These are phyloP conservation scores for Fusarium compactum DNA, from an alignment of 2,329 filamentous ascomycete genomes.

Conservation along the genomic window DNA sequence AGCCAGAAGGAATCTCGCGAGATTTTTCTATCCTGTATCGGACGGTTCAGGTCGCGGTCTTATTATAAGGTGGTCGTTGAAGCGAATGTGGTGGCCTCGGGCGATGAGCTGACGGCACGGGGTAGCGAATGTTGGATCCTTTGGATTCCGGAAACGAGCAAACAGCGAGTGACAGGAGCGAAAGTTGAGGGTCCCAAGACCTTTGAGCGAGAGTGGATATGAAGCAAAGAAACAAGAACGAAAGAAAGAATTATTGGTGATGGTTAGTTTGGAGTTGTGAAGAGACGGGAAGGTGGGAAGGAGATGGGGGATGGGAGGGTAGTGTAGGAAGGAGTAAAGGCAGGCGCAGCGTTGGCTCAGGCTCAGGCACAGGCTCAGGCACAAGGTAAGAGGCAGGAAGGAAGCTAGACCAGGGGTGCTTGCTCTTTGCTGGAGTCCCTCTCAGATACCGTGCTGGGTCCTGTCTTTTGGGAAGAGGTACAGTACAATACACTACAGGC, in stretches of 20 bases:
- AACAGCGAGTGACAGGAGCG: constrained; percentile 41
- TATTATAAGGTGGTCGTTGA: constrained; percentile 18
- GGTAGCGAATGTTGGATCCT: constrained; percentile 27
- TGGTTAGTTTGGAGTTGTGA: constrained; percentile 35
- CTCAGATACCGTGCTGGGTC: constrained; percentile 25
- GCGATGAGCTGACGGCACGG: constrained; percentile 32
- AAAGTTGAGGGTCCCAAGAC: constrained; percentile 37
- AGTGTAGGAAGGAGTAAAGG: constrained; percentile 34
- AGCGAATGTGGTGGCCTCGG: constrained; percentile 38
- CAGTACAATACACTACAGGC: not conserved
- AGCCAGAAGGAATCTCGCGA: constrained; percentile 25
- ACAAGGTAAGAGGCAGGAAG: constrained; percentile 18
- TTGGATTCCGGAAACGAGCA: constrained; percentile 20
- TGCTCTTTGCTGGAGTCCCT: constrained; percentile 23
- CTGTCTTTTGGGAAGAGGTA: constrained; percentile 3
- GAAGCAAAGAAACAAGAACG: constrained; percentile 32
- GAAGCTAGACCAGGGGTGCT: constrained; percentile 32
- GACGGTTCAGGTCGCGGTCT: not conserved
- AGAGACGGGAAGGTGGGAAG: constrained; percentile 30
- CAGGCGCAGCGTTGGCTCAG: constrained; percentile 23
- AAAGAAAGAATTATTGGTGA: constrained; percentile 28
- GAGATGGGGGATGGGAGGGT: constrained; percentile 37
- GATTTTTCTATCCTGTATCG: not conserved
- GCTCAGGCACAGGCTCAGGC: constrained; percentile 1
- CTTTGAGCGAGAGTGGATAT: constrained; percentile 36